Base-by-base conservation (phyloP, 2,329 filamentous ascomycete genomes). In the Fusarium sp. region DNA sequence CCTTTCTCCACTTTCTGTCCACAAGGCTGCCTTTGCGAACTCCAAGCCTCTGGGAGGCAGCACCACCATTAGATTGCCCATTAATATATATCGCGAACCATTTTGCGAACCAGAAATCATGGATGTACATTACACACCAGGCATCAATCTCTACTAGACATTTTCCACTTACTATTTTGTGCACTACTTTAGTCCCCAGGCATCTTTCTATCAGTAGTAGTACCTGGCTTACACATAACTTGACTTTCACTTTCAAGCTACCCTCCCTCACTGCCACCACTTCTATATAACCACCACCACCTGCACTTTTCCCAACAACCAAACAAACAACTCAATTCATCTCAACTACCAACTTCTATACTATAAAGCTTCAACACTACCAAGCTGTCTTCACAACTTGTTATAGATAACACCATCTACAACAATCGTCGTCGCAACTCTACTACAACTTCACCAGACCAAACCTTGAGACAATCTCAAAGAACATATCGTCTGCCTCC, bases 21-120 rank as follows among this genome's bases (percentile, higher is more conserved):
- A 53, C 57, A 64, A 65, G 69, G 62, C 69, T 72, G 66, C 57
- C 62, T 72, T 66, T 40, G 13, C 14, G 6, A 7, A 41, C 41
- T 30, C 67, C 65, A 69, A 69, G 65, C 62, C 61, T 70, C 57
- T 67, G 67, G 69, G 69, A 72, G 69, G 69, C 69, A 71, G 48
- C 69, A 71, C 49, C 68, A 70, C 63, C 24, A n/a, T n/a, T n/a
- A n/a, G n/a, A n/a, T n/a, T n/a, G n/a, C n/a, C n/a, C n/a, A n/a
- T n/a, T n/a, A 24, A 24, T 69, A 72, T 73, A 74, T 72, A 74
- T 74, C 70, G 71, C 68, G 56, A 61, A 60, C 69, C 63, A 37
- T 37, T 64, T 64, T 27, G 57, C 54, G 63, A 42, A 61, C 48
- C 32, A 51, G n/a, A 57, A 57, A 48, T 13, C 16, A 62, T 42